Evolutionary conservation across 192 early-diverging fungal species (phyloP).

Genomic region (Coemansia sp.): DNA sequence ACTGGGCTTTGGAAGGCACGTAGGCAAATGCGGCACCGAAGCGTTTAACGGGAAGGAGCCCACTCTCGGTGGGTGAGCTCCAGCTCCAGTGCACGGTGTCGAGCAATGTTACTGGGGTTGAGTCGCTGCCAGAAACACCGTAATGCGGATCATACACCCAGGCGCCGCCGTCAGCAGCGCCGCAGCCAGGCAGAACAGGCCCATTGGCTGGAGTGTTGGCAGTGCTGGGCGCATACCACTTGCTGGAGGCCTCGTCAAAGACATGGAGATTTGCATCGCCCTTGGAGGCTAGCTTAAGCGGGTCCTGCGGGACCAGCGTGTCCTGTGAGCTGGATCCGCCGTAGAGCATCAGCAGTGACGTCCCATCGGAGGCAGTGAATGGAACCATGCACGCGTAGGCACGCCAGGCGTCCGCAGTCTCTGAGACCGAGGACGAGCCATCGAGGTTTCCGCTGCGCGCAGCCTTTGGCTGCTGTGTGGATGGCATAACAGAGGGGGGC

Average conservation of each 20-base stretch:
- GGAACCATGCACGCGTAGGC: conserved; percentile 50
- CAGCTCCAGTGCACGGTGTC: conserved; percentile 57
- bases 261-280: conserved; percentile 35
- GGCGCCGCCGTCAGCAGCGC: conserved; percentile 31
- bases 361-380: conserved; percentile 40
- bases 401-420: conserved; percentile 40
- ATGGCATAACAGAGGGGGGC: neutral
- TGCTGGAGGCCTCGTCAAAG: conserved; percentile 43
- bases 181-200: conserved; percentile 50
- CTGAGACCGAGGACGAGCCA: conserved; percentile 34
- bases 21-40: conserved; percentile 49
- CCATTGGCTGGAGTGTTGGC: conserved; percentile 38
- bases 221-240: conserved; percentile 50
- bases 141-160: conserved; percentile 49
- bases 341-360: conserved; percentile 48
- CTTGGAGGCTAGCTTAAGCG: conserved; percentile 26
- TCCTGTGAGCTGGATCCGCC: conserved; percentile 43
- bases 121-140: conserved; percentile 9
- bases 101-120: conserved; percentile 40
- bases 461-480: neutral
- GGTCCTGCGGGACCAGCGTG: conserved; percentile 15
- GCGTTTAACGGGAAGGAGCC: conserved; percentile 40
- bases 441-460: conserved; percentile 39
- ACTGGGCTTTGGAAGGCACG: conserved; percentile 19
- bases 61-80: conserved; percentile 45